phyloP scores from a whole-genome alignment of 140 eudicot species.

The Ambrosia hybrid region DNA sequence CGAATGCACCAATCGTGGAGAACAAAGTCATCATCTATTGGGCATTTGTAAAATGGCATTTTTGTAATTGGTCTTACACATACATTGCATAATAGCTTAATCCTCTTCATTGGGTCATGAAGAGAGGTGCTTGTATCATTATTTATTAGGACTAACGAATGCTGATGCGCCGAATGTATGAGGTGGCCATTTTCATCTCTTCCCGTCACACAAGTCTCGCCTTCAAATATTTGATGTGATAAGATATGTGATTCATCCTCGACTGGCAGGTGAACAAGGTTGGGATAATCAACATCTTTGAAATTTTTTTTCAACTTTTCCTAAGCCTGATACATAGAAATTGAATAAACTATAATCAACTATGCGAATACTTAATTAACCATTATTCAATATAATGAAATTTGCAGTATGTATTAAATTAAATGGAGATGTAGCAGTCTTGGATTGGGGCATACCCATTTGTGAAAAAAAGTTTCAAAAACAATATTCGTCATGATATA shows the following conservation, averaged over 20 bases:
- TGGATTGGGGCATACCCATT: too few species aligned
- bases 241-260: conserved; percentile 20
- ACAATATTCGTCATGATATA: too few species aligned
- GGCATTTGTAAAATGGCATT: conserved; percentile 15
- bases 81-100: conserved; percentile 19
- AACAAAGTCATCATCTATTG: not conserved
- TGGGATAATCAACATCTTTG: conserved; percentile 10
- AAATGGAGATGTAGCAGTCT: too few species aligned
- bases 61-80: conserved; percentile 11
- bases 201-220: not conserved
- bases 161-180: not conserved
- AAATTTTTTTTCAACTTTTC: conserved; percentile 1
- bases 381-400: not conserved
- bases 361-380: not conserved
- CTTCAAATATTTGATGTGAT: not conserved
- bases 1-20: conserved; percentile 21
- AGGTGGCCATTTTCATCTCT: not conserved
- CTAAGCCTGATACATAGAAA: not conserved
- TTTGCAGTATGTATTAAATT: not conserved
- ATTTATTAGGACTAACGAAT: conserved; percentile 18
- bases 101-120: conserved; percentile 26
- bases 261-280: conserved; percentile 14
- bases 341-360: not conserved
- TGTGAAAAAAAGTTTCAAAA: too few species aligned
- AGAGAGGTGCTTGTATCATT: not conserved